These are phyloP conservation scores for Piloderma croceum DNA, from an alignment of 768 basidiomycete genomes.

Conservation along the genomic window DNA sequence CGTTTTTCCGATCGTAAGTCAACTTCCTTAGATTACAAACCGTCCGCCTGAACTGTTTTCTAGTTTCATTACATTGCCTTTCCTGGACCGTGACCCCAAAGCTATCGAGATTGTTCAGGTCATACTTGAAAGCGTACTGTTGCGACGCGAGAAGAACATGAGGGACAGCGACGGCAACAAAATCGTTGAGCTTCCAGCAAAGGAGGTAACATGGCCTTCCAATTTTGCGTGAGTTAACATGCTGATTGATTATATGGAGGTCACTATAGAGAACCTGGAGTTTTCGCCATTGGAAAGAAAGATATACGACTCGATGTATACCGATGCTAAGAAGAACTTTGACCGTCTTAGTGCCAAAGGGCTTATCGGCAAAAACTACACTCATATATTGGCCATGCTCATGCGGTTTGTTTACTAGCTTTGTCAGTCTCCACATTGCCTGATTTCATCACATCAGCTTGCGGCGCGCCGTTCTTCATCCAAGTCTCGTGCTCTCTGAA, in stretches of 20 bases:
- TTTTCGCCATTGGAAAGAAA: constrained; percentile 78
- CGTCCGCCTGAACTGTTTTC: not conserved
- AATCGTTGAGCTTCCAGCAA: constrained; percentile 84
- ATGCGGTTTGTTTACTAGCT: constrained; percentile 60
- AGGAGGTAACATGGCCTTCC: constrained; percentile 48
- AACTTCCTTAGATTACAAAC: not conserved
- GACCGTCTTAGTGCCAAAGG: constrained; percentile 77
- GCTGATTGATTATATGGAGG: constrained; percentile 30
- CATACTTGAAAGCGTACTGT: constrained; percentile 80
- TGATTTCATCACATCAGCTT: constrained; percentile 43
- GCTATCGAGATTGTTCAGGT: constrained; percentile 94
- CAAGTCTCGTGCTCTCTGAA: constrained; percentile 66
- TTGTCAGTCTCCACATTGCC: not conserved
- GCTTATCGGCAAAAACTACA: constrained; percentile 71
- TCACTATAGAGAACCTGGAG: constrained; percentile 66
- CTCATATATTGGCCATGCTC: constrained; percentile 88
- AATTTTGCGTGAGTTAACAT: constrained; percentile 4
- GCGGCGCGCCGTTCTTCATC: constrained; percentile 90
- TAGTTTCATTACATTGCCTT: constrained; percentile 89
- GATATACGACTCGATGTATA: constrained; percentile 85
- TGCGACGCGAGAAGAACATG: constrained; percentile 93
- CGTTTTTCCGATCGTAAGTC: constrained; percentile 84
- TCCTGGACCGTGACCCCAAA: constrained; percentile 84
- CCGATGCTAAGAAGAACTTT: constrained; percentile 73
- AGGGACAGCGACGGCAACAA: constrained; percentile 77